Evolutionary conservation across 116 monocot species (phyloP), one percentile per base, ranked within the genome.

Genomic region (Trichopus zeylanicus): DNA sequence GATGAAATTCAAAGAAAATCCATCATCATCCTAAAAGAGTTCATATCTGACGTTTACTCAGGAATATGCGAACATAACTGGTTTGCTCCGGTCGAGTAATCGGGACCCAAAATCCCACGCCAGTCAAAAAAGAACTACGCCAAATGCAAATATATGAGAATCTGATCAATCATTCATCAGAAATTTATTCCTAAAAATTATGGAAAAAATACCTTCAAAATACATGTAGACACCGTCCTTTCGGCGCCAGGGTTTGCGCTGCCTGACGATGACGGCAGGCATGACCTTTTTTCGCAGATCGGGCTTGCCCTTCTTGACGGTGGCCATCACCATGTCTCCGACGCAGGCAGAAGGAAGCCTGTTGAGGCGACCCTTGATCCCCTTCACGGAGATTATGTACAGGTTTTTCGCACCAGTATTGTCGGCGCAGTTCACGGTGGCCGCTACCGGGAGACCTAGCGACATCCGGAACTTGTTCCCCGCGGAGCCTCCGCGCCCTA

Each of bases 171-270:
- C n/a, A n/a, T n/a, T n/a, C n/a, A n/a, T n/a, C n/a, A n/a, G n/a
- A n/a, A n/a, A n/a, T n/a, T n/a, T n/a, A n/a, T n/a, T n/a, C n/a
- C n/a, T n/a, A n/a, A n/a, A n/a, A n/a, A n/a, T n/a, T n/a, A n/a
- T n/a, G n/a, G n/a, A n/a, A n/a, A n/a, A n/a, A n/a, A 10, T 51
- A 70, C 70, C 70, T 56, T 70, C 70, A n/a, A 70, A 70, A 51
- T 70, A 70, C 70, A 70, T 70, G 37, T 31, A 70, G 24, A 70
- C 70, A 19, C 70, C 70, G n/a, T n/a, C n/a, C n/a, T n/a, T n/a
- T n/a, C n/a, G n/a, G n/a, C n/a, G n/a, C n/a, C n/a, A n/a, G n/a
- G n/a, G n/a, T n/a, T n/a, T n/a, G n/a, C n/a, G n/a, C n/a, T n/a
- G n/a, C n/a, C n/a, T n/a, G n/a, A n/a, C 2, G 7, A 70, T 62